Base-by-base conservation (phyloP, 371 early-diverging fungal genomes). In the Sporodiniella umbellata region DNA sequence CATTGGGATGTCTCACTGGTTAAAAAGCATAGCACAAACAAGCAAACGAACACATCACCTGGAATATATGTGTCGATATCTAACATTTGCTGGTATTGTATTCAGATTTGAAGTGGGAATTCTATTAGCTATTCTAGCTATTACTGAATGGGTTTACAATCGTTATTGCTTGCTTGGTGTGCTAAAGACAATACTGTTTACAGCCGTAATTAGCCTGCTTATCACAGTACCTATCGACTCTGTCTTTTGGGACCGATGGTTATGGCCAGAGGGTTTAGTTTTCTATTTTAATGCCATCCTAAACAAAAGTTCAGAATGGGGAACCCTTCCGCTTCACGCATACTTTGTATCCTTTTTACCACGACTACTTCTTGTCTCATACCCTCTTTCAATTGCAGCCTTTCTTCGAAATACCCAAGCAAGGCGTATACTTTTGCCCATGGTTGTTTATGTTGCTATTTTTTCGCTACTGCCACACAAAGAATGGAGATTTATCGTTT, bases 401-500 rank as follows among this genome's bases (percentile, higher is more conserved):
- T 66, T 60, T 24, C 23, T 70, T 8, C 45, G 52, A 0, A 62
- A 82, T 53, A 52, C 15, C 3, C 72, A 78, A 12, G 64, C 76
- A 14, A 66, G 85, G 21, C 75, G 81, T 8, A 64, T 87, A 21
- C 58, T 88, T 17, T 37, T 65, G 5, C 88, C 92, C 0, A 62
- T 72, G 4, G 21, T 81, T 5, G 56, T 72, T 12, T 92, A 85
- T 58, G 70, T 89, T 5, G 45, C 52, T 10, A 15, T 83, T 0
- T 92, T 94, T 53, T 92, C 94, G 10, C 64, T 75, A 19, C 68
- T 95, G 18, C 85, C 84, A 3, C 99, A 99, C 69, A 99, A 99
- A 69, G 99, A 99, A 62, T 95, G 95, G 95, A 79, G 99, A 12
- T 99, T 99, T 62, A 80, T 98, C 5, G 59, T 97, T 5, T 93